A percentile compares a stretch with the other conserved stretches of the same genome.
Evolutionary conservation across 805 yeast species (phyloP).

Genomic region (Metschnikowia anglica): DNA sequence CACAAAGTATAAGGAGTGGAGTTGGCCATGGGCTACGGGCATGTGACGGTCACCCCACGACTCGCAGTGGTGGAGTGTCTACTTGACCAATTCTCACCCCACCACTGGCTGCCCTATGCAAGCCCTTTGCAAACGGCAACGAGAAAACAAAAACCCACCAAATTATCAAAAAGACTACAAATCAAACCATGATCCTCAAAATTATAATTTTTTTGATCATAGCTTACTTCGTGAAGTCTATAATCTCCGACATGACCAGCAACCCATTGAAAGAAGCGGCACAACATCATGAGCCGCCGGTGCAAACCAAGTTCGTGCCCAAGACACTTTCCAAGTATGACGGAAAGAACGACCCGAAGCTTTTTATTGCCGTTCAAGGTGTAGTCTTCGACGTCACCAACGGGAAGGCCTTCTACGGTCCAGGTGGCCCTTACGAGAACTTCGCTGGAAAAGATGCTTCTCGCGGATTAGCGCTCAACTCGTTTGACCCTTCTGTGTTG

Average conservation of each 20-base stretch:
- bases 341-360: constrained; percentile 75
- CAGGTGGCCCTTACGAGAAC: constrained; percentile 90
- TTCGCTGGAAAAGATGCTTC: constrained; percentile 97
- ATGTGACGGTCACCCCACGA: no score
- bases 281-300: constrained; percentile 30
- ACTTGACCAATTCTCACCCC: constrained; percentile 10
- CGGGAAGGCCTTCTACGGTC: constrained; percentile 88
- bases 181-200: constrained; percentile 25
- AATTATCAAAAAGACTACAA: neutral
- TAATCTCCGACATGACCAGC: constrained; percentile 25
- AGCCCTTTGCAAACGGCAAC: neutral
- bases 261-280: constrained; percentile 30
- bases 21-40: neutral
- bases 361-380: constrained; percentile 85
- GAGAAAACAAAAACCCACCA: neutral
- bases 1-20: no score
- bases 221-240: constrained; percentile 31
- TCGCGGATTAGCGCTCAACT: constrained; percentile 84
- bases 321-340: constrained; percentile 68
- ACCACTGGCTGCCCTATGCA: constrained; percentile 5
- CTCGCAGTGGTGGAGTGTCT: neutral
- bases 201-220: constrained; percentile 33
- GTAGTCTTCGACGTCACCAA: constrained; percentile 79
- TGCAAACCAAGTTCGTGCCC: constrained; percentile 69
- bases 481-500: constrained; percentile 69